Percentiles rank a stretch among this genome's conserved stretches.
These are phyloP conservation scores for Conticribra guillardii DNA, from an alignment of 108 stramenopile genomes.

Conservation along the genomic window DNA sequence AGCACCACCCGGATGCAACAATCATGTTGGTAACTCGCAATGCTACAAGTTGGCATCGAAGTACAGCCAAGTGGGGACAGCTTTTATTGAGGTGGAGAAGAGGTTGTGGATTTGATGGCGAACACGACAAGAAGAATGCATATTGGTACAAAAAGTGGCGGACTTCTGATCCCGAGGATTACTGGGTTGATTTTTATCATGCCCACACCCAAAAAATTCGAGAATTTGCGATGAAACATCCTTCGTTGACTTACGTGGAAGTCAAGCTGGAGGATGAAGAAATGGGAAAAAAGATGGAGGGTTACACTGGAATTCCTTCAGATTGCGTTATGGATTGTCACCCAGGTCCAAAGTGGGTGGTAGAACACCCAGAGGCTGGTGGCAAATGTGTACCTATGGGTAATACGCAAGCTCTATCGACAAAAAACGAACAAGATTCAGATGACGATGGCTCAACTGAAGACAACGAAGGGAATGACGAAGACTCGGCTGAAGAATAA, in stretches of 20 bases:
- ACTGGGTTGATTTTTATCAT: conserved; percentile 53
- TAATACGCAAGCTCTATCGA: too few species aligned
- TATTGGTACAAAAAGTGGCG: conserved; percentile 30
- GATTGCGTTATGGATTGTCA: conserved; percentile 46
- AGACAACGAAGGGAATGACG: too few species aligned
- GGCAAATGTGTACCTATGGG: neutral
- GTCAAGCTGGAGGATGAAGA: conserved; percentile 46
- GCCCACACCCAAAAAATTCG: conserved; percentile 59
- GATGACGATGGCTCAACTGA: too few species aligned
- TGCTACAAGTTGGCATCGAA: conserved; percentile 15
- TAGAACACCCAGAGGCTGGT: neutral
- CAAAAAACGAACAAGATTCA: too few species aligned
- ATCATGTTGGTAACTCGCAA: conserved; percentile 34
- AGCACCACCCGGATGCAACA: conserved; percentile 34
- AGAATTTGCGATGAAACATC: conserved; percentile 54
- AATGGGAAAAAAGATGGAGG: conserved; percentile 44
- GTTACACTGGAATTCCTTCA: conserved; percentile 46
- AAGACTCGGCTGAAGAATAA: too few species aligned
- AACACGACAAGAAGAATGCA: conserved; percentile 21
- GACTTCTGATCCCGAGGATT: conserved; percentile 6
- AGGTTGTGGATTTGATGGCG: conserved; percentile 40
- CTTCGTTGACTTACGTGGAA: conserved; percentile 60
- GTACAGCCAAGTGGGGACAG: conserved; percentile 34
- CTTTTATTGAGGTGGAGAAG: conserved; percentile 20
- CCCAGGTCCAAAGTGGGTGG: conserved; percentile 41